Base-by-base conservation (phyloP, 2,329 filamentous ascomycete genomes). In the Ophiostoma australiae region DNA sequence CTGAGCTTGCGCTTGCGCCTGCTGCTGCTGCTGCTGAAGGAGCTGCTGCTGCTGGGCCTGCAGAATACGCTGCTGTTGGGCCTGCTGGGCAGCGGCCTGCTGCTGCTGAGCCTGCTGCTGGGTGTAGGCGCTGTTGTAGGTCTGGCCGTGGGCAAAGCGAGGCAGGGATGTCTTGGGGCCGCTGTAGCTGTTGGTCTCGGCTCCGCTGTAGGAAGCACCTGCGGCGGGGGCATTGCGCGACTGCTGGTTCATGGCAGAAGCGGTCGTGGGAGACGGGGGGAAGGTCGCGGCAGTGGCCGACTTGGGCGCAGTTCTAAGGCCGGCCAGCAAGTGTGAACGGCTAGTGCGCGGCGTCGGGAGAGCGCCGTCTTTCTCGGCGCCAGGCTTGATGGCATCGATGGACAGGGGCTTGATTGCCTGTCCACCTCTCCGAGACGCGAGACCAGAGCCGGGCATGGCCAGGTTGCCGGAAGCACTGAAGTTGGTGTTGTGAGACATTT, bases 221-320 rank as follows among this genome's bases (percentile, higher is more conserved):
- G 80, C 77, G 72, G 78, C 74, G 73, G 82, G 79, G 31, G 75
- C 75, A 77, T 80, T 82, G 72, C 83, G 81, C 70, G 79, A 79
- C 73, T 81, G 78, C 74, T 81, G 81, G 55, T 77, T 67, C 23
- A 33, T 76, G 67, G 80, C 73, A n/a, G 81, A 79, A 5, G 76
- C 77, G 61, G 78, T 76, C 2, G 80, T 78, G 5, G 84, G 81
- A 15, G 81, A 81, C 23, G 77, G 74, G n/a, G 78, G 76, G 75
- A 93, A 91, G 66, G 88, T 90, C 55, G 89, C 86, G 27, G 89
- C 87, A n/a, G 85, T 86, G 39, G 89, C 86, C 68, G 91, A 94
- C 85, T 97, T 97, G 52, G 95, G 95, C 69, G 94, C 93, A 73
- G 95, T 99, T 78, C 95, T 89, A 73, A 99, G 86, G 71, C 94